phyloP scores from a whole-genome alignment of 768 basidiomycete genomes.

The Lentinula lateritia region DNA sequence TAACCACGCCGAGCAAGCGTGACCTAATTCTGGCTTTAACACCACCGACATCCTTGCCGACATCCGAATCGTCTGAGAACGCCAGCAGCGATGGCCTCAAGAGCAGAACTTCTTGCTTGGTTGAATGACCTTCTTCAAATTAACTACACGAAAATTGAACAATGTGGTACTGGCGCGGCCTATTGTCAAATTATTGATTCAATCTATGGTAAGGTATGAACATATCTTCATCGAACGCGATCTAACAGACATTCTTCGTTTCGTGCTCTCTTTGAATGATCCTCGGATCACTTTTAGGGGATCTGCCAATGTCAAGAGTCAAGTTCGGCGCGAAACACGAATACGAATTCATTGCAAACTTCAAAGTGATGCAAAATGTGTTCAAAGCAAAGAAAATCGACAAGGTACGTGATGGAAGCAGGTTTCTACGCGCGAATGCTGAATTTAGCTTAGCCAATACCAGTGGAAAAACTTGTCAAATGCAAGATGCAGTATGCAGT shows the following conservation, averaged over 20 bases:
- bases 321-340: conserved; percentile 96
- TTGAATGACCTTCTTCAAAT: conserved; percentile 89
- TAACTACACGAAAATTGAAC: conserved; percentile 89
- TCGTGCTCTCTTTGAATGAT: conserved; percentile 13
- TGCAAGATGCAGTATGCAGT: conserved; percentile 96
- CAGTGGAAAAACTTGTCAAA: conserved; percentile 89
- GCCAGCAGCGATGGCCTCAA: conserved; percentile 35
- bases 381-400: conserved; percentile 95
- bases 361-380: conserved; percentile 87
- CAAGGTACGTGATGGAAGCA: conserved; percentile 50
- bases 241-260: conserved; percentile 3
- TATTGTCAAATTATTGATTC: conserved; percentile 97
- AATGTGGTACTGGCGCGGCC: conserved; percentile 86
- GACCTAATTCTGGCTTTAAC: not conserved
- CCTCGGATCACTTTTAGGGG: conserved; percentile 43
- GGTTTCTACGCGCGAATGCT: conserved; percentile 1
- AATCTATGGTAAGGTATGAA: conserved; percentile 61
- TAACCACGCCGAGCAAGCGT: not conserved
- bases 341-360: conserved; percentile 94
- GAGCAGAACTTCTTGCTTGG: conserved; percentile 89
- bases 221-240: conserved; percentile 12
- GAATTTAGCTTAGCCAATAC: conserved; percentile 65
- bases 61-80: not conserved
- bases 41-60: not conserved
- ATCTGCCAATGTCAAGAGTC: conserved; percentile 86